Base-by-base conservation (phyloP, 192 early-diverging fungal genomes). In the Mortierella antarctica region DNA sequence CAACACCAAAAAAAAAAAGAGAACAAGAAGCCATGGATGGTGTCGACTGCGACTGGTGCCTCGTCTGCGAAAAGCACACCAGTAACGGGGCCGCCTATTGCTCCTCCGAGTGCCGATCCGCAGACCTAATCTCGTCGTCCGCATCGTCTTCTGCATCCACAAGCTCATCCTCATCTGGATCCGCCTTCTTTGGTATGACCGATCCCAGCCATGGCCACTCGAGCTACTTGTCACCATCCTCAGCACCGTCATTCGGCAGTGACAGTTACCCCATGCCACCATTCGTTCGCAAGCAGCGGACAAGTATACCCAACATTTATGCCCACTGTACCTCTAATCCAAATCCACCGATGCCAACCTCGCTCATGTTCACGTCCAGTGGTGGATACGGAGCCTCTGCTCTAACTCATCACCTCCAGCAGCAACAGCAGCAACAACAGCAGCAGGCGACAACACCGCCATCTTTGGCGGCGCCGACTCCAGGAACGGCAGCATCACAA, bases 1-100 rank as follows among this genome's bases (percentile, higher is more conserved):
- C 41, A 9, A 15, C 17, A 18, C 42, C 13, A 44, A 14, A 5
- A 10, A 18, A 55, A 20, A 44, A 14, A 5, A 10, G 44, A 59
- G 12, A 18, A 60, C 20, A 39, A 39, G 7, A 51, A 17, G 45
- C 73, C 49, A 80, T 80, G 77, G 77, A 80, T 23, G 77, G 68
- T 49, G 63, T 80, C 44, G 77, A 80, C 65, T 80, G 77, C 77
- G 77, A 80, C 70, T 80, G 77, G 77, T 80, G 77, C 70, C 70
- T 80, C 70, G 77, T 80, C 39, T 80, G 77, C 53, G 77, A 80
- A 21, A 80, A 80, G 21, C 69, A 71, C 51, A 80, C 77, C 21
- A 60, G 50, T 45, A 80, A 66, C 39, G 77, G 70, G 7, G 77
- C 70, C 1, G 59, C 77, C 53, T 80, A 80, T 49, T 80, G 77